Evolutionary conservation across 306 rosid species (phyloP), one percentile per base, ranked within the genome.

Genomic region (Cucurbita maxima): DNA sequence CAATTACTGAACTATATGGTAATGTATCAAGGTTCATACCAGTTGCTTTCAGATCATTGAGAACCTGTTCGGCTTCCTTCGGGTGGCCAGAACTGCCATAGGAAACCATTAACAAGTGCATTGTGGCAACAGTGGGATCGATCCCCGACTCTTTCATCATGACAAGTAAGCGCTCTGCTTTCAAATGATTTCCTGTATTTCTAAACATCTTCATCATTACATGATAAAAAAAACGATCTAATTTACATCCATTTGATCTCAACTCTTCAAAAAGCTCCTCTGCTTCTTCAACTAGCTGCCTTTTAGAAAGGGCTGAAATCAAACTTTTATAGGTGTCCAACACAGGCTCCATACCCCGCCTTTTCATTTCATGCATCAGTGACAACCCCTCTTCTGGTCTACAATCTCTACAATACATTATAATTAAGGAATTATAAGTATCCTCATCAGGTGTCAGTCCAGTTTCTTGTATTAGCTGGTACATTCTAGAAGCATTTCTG

Each of bases 101-200:
- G 78, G 98, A 90, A 79, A 87, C 86, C 96, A 93, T 90, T 78
- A 93, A 96, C 83, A 93, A 68, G 74, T 93, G 98, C 98, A 93
- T 93, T 50, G 98, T 90, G 76, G 98, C 89, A 79, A 77, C 22
- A 60, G 84, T 88, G 81, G 98, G 96, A 69, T 87, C 98, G 79
- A 93, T 77, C 78, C 96, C 98, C 6, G 88, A 82, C 80, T 90
- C 94, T 76, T 83, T 90, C 98, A 93, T 90, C 85, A 86, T 71
- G 51, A 81, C 77, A 74, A 93, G 74, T 51, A 93, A 72, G 79
- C 83, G 89, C 82, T 88, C 96, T 3, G 96, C 96, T 85, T 90
- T 93, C 55, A 73, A 75, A 81, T 89, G 90, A 77, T 88, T 83
- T 78, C 96, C 96, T 19, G 92, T 80, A 79, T 87, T 86, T 88